These are phyloP conservation scores for Eucommia ulmoides DNA, from an alignment of 257 asterid species.

Conservation along the genomic window DNA sequence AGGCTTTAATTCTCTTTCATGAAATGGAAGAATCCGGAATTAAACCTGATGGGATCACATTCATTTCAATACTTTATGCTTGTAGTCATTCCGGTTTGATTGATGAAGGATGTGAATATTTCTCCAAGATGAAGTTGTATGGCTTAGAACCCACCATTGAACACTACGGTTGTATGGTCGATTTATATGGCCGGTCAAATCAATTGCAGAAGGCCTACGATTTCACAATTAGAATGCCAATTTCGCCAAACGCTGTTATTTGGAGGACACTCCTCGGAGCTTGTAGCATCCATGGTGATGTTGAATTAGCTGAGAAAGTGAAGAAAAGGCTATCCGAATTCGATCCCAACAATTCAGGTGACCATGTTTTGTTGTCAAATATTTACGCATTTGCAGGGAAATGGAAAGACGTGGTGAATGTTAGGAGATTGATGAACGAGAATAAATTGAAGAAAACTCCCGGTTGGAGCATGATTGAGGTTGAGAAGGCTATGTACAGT, in stretches of 20 bases:
- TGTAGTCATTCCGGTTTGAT: conserved; percentile 85
- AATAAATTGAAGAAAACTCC: conserved; percentile 42
- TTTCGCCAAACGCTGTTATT: conserved; percentile 51
- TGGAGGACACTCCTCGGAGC: conserved; percentile 96
- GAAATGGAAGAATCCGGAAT: conserved; percentile 58
- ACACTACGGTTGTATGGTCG: conserved; percentile 95
- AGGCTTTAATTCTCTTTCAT: conserved; percentile 42
- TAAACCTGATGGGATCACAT: conserved; percentile 49
- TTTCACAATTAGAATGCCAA: conserved; percentile 51
- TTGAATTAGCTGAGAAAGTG: conserved; percentile 56
- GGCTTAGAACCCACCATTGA: conserved; percentile 49
- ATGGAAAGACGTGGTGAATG: conserved; percentile 47
- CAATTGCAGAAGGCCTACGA: conserved; percentile 50
- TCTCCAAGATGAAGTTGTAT: conserved; percentile 45
- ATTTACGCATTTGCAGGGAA: conserved; percentile 69
- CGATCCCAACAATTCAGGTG: conserved; percentile 61
- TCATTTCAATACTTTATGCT: conserved; percentile 57
- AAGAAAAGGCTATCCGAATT: conserved; percentile 42
- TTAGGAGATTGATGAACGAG: conserved; percentile 53
- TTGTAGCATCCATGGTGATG: conserved; percentile 57
- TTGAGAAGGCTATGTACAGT: conserved; percentile 36
- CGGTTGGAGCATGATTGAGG: conserved; percentile 77
- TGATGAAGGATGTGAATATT: conserved; percentile 40
- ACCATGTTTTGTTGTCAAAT: conserved; percentile 60
- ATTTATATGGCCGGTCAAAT: conserved; percentile 74